Percentiles rank a stretch among this genome's conserved stretches.
Conservation (phyloP, 805 yeast genomes). For the Candida easanensis region DNA sequence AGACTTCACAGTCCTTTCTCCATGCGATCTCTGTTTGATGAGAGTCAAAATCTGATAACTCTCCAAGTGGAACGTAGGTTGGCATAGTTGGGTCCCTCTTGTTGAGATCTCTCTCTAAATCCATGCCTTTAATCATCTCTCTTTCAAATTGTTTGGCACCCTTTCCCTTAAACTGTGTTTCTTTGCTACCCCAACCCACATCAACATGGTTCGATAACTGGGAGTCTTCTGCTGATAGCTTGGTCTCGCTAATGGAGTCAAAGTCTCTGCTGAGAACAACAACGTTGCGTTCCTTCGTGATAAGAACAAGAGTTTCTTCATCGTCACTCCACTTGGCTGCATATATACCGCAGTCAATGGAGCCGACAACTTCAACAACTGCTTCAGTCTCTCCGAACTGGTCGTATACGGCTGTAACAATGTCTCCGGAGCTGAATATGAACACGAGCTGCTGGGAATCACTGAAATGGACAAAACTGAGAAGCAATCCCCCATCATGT, state of each 20-base stretch:
- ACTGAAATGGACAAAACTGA: slow-evolving; percentile 65
- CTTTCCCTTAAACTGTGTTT: slow-evolving; percentile 93
- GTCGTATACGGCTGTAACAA: slow-evolving; percentile 63
- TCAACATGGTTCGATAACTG: slow-evolving; percentile 76
- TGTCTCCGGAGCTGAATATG: slow-evolving; percentile 74
- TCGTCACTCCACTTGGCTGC: slow-evolving; percentile 89
- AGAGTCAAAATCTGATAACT: slow-evolving; percentile 53
- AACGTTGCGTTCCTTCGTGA: slow-evolving; percentile 59
- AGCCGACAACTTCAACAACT: slow-evolving; percentile 71
- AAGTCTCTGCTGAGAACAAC: slow-evolving; percentile 70
- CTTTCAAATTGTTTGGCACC: slow-evolving; percentile 83
- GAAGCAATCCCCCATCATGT: slow-evolving; percentile 38
- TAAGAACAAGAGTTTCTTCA: slow-evolving; percentile 76
- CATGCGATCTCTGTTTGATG: slow-evolving; percentile 60
- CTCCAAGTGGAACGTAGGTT: slow-evolving; percentile 67
- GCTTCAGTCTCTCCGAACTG: slow-evolving; percentile 37
- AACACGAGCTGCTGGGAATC: slow-evolving; percentile 66
- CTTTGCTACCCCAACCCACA: slow-evolving; percentile 98
- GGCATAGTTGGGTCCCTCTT: slow-evolving; percentile 89
- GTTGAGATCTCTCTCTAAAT: slow-evolving; percentile 61
- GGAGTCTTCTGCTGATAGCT: slow-evolving; percentile 60
- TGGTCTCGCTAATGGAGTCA: slow-evolving; percentile 73
- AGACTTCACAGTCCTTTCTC: slow-evolving; percentile 93
- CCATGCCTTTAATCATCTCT: slow-evolving; percentile 50
- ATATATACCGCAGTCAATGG: slow-evolving; percentile 69